These are phyloP conservation scores for Atkinsonella hypoxylon DNA, from an alignment of 2,329 filamentous ascomycete genomes.

Conservation along the genomic window DNA sequence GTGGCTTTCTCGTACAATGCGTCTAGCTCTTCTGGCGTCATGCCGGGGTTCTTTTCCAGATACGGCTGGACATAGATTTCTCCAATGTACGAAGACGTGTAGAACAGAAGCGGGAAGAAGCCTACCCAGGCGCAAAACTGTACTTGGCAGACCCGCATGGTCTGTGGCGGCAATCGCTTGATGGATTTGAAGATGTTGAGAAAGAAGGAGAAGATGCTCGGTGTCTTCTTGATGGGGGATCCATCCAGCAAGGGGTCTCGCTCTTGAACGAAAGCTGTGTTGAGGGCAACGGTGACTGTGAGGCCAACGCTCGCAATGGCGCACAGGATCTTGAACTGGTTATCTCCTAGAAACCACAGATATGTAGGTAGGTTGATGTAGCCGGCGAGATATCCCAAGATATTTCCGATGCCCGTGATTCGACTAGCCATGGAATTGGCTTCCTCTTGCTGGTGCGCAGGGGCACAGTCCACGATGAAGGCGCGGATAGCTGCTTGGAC, in stretches of 20 bases:
- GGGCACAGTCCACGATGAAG: constrained; percentile 88
- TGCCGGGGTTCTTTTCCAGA: constrained; percentile 64
- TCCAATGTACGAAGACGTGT: constrained; percentile 86
- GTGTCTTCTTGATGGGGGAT: constrained; percentile 43
- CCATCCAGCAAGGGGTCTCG: constrained; percentile 67
- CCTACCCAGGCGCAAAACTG: constrained; percentile 87
- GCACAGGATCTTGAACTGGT: constrained; percentile 88
- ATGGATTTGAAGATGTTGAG: constrained; percentile 65
- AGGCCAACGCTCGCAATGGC: constrained; percentile 71
- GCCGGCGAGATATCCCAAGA: constrained; percentile 78
- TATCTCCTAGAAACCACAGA: constrained; percentile 70
- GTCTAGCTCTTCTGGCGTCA: constrained; percentile 66
- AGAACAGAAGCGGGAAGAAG: constrained; percentile 93
- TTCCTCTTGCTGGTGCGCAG: constrained; percentile 82
- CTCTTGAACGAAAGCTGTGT: constrained; percentile 58
- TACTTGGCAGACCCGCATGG: constrained; percentile 67
- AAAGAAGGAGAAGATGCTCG: constrained; percentile 70
- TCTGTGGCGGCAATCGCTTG: constrained; percentile 67
- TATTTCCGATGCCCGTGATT: constrained; percentile 78
- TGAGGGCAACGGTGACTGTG: constrained; percentile 55
- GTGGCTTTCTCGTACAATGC: constrained; percentile 74
- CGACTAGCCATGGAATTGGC: constrained; percentile 93
- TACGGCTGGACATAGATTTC: constrained; percentile 84
- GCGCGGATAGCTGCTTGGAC: constrained; percentile 86
- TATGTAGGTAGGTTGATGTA: constrained; percentile 66